Conservation (phyloP, 169 alveolate species). For the Plasmodium falciparum region DNA sequence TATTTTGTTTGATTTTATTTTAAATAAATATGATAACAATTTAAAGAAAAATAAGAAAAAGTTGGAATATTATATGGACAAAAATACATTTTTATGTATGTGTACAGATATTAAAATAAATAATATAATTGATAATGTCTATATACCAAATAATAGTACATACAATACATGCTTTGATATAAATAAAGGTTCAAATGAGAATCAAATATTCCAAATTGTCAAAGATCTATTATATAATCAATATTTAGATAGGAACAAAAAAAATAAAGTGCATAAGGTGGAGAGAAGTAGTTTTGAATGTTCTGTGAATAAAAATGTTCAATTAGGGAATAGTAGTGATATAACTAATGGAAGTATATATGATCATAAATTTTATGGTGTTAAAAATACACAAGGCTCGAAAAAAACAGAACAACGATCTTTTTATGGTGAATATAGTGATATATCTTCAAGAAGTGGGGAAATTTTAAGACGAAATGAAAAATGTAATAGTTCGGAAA, state of each 20-base stretch:
- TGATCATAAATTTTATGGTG: no score
- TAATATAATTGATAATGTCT: constrained; percentile 62
- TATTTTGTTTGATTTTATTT: constrained; percentile 50
- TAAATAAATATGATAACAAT: constrained; percentile 74
- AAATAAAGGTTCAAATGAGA: constrained; percentile 42
- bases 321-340: no score
- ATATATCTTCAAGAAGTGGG: no score
- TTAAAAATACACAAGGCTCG: no score
- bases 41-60: constrained; percentile 72
- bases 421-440: no score
- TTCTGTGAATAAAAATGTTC: no score
- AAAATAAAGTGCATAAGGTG: not conserved
- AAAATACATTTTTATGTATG: constrained; percentile 74
- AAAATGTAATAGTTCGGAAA: no score
- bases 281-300: no score
- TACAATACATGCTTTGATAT: constrained; percentile 30
- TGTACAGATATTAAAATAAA: constrained; percentile 77
- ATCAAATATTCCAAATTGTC: constrained; percentile 65
- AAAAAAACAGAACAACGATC: no score
- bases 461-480: no score
- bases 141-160: constrained; percentile 32
- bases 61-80: constrained; percentile 72
- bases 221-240: constrained; percentile 40
- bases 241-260: not conserved
- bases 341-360: no score